Conservation (phyloP, 768 basidiomycete genomes). For the Suillus subalutaceus region DNA sequence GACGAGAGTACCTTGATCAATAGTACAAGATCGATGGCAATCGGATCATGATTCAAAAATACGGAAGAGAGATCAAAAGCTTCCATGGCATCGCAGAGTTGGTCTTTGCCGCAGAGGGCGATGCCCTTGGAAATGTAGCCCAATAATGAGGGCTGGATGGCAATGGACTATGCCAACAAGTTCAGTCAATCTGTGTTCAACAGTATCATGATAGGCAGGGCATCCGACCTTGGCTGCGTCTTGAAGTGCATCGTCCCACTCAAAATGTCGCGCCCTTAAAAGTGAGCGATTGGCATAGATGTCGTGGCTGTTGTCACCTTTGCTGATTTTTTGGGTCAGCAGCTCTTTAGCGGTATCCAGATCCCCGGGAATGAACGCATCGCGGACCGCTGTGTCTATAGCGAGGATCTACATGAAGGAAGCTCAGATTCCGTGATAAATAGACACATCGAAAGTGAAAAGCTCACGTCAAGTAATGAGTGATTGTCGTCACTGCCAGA, state of each 20-base stretch:
- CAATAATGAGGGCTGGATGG: neutral
- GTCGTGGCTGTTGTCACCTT: neutral
- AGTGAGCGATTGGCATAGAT: neutral
- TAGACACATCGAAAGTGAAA: neutral
- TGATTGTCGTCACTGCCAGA: neutral
- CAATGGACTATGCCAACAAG: neutral
- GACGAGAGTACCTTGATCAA: neutral
- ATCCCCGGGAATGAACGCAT: neutral
- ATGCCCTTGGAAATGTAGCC: neutral
- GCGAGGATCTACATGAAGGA: neutral
- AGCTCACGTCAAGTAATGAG: neutral
- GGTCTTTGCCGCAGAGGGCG: neutral
- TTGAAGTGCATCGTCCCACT: neutral
- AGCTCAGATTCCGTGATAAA: neutral
- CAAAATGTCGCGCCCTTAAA: neutral
- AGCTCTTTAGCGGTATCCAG: neutral
- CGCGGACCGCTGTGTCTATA: neutral
- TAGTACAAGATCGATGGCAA: neutral
- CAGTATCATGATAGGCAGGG: neutral
- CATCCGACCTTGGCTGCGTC: neutral
- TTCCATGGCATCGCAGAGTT: neutral
- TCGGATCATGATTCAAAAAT: neutral
- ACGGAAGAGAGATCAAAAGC: neutral
- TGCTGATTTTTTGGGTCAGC: neutral
- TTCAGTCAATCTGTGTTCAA: neutral